Evolutionary conservation across 1,284 basidiomycete genomes (phyloP).

Genomic region (Ganoderma resinaceum): DNA sequence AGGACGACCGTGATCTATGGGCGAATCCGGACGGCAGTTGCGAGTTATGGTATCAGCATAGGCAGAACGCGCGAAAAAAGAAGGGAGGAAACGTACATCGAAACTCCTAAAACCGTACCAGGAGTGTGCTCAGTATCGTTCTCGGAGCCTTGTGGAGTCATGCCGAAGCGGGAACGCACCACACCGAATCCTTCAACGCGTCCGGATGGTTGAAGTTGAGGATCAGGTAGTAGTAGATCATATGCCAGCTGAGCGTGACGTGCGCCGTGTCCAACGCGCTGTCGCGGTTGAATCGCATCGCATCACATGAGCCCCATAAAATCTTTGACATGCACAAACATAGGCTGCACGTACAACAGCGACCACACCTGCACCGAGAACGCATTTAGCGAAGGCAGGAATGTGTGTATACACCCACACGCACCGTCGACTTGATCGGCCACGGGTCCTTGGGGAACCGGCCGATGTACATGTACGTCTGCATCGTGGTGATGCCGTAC

Average conservation of each 20-base stretch:
- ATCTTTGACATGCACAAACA: neutral
- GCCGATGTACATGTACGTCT: conserved; percentile 26
- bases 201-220: conserved; percentile 24
- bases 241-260: conserved; percentile 25
- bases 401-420: neutral
- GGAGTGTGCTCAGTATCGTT: neutral
- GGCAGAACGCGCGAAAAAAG: neutral
- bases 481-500: conserved; percentile 27
- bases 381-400: neutral
- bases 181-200: conserved; percentile 18
- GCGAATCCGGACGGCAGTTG: neutral
- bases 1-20: conserved; percentile 19
- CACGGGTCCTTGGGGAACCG: conserved; percentile 24
- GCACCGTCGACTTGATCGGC: conserved; percentile 21
- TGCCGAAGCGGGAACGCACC: conserved; percentile 10
- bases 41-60: neutral
- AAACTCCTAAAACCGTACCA: conserved; percentile 19
- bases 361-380: conserved; percentile 19
- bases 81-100: conserved; percentile 8
- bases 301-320: neutral
- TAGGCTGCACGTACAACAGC: conserved; percentile 12
- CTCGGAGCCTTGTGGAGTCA: too few species aligned
- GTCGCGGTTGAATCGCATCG: neutral
- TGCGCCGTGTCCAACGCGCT: conserved; percentile 24
- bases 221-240: conserved; percentile 30